Conservation (phyloP, 1,139 yeast genomes). For the Diutina catenulata region DNA sequence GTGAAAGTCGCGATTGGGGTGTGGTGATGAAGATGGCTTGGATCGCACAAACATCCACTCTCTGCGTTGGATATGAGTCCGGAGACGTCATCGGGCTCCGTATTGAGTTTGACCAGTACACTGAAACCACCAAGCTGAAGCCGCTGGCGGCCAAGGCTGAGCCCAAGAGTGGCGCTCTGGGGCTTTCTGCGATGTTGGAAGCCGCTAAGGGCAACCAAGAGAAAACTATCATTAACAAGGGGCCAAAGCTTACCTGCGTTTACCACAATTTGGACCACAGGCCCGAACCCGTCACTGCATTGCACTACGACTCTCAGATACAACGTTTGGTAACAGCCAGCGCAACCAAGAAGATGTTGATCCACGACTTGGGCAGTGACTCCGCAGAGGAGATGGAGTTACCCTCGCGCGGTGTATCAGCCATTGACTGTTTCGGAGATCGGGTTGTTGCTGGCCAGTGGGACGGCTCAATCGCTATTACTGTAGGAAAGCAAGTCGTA, state of each 20-base stretch:
- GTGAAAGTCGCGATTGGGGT: conserved; percentile 5
- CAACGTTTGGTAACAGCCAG: neutral
- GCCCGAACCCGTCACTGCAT: conserved; percentile 1
- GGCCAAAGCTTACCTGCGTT: neutral
- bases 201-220: neutral
- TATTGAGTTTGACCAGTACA: neutral
- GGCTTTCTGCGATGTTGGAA: neutral
- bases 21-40: conserved; percentile 1
- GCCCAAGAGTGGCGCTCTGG: neutral
- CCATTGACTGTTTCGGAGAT: neutral
- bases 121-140: neutral
- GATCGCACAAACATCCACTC: neutral
- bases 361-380: neutral
- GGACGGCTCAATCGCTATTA: neutral
- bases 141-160: neutral
- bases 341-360: neutral
- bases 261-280: conserved; percentile 2
- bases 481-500: neutral
- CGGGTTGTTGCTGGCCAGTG: neutral
- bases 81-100: conserved; percentile 1
- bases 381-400: neutral
- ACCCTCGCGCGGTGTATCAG: neutral
- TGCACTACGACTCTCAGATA: neutral
- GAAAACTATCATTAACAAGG: neutral
- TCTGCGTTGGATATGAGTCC: conserved; percentile 1